These are phyloP conservation scores for Amanita molliuscula DNA, from an alignment of 768 basidiomycete genomes.

Conservation along the genomic window DNA sequence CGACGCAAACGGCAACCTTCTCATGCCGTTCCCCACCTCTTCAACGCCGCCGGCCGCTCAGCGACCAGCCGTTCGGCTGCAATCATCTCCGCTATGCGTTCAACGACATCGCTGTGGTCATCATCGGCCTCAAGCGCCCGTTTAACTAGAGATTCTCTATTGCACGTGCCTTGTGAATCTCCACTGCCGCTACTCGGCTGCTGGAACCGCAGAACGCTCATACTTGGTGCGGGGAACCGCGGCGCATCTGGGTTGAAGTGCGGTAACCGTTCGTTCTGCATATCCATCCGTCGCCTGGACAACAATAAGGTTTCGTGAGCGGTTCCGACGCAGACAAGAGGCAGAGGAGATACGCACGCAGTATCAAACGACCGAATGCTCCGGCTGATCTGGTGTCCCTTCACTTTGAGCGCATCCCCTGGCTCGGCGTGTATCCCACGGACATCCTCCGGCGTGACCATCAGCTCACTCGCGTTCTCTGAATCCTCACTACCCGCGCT, in stretches of 20 bases:
- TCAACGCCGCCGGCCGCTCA: slow-evolving; percentile 41
- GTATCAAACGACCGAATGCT: slow-evolving; percentile 68
- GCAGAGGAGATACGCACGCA: slow-evolving; percentile 39
- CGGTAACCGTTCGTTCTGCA: slow-evolving; percentile 69
- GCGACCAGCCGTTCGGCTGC: slow-evolving; percentile 38
- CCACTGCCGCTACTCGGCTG: not conserved
- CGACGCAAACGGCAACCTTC: not conserved
- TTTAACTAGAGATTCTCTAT: slow-evolving; percentile 61
- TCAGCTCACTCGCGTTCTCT: slow-evolving; percentile 67
- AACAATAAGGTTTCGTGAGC: not conserved
- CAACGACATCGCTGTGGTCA: slow-evolving; percentile 33
- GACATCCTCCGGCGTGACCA: slow-evolving; percentile 17
- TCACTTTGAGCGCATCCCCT: slow-evolving; percentile 49
- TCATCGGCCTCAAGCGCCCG: slow-evolving; percentile 51
- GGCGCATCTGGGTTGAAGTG: slow-evolving; percentile 32
- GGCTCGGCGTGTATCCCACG: slow-evolving; percentile 23
- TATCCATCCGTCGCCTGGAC: slow-evolving; percentile 56
- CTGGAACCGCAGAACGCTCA: slow-evolving; percentile 17
- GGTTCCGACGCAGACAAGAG: not conserved
- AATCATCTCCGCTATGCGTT: slow-evolving; percentile 53
- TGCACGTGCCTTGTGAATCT: slow-evolving; percentile 15
- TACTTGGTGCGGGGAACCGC: slow-evolving; percentile 53
- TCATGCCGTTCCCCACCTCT: slow-evolving; percentile 52
- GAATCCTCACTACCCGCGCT: slow-evolving; percentile 52
- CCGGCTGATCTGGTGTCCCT: slow-evolving; percentile 45